Conservation (phyloP, 768 basidiomycete species). For the Suillus subalutaceus region DNA sequence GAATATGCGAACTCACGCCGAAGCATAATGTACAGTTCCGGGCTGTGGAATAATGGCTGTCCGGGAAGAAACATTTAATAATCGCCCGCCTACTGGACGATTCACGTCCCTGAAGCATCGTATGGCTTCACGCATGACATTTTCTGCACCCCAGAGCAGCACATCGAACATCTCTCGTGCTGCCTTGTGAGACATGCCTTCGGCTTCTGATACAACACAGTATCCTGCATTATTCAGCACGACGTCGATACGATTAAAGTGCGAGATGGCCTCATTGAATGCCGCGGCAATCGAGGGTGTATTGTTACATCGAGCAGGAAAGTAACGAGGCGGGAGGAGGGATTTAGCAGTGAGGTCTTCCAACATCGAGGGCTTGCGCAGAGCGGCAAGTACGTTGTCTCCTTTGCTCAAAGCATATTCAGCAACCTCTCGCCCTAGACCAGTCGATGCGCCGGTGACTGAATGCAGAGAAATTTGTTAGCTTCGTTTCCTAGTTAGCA, state of each 20-base stretch:
- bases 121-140: conserved; percentile 37
- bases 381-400: conserved; percentile 46
- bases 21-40: conserved; percentile 25
- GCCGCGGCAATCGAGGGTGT: conserved; percentile 35
- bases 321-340: conserved; percentile 38
- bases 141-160: conserved; percentile 36
- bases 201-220: conserved; percentile 54
- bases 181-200: conserved; percentile 83
- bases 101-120: conserved; percentile 41
- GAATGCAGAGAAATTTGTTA: neutral
- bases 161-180: conserved; percentile 58
- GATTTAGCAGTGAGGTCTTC: conserved; percentile 28
- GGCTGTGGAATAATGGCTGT: conserved; percentile 26
- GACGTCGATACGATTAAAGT: conserved; percentile 46
- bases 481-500: neutral
- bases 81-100: conserved; percentile 34
- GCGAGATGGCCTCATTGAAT: conserved; percentile 36
- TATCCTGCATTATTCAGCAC: conserved; percentile 49
- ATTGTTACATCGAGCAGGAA: conserved; percentile 45
- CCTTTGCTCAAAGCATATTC: conserved; percentile 40
- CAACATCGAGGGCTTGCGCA: conserved; percentile 42
- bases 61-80: conserved; percentile 38
- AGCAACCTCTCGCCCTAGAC: conserved; percentile 40
- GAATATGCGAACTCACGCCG: conserved; percentile 27
- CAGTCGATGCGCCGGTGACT: conserved; percentile 47